Percentiles rank a stretch among this genome's conserved stretches.
Evolutionary conservation across 768 basidiomycete genomes (phyloP).

Genomic region (Panaeolus papilionaceus): DNA sequence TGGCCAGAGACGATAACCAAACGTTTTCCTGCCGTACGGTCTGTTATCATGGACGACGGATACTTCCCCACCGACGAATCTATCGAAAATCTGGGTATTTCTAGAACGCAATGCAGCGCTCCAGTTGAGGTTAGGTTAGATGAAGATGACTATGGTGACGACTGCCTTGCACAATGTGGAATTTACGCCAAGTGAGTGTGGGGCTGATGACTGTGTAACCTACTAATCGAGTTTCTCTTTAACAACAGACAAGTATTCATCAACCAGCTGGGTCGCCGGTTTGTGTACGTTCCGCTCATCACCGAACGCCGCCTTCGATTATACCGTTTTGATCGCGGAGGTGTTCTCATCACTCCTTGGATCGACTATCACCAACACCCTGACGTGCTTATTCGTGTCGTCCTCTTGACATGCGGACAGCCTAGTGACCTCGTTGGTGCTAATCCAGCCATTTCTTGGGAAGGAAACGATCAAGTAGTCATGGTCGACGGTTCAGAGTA

Average conservation of each 20-base stretch:
- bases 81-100: neutral
- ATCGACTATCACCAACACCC: neutral
- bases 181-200: neutral
- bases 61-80: neutral
- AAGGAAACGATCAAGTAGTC: neutral
- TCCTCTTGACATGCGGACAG: neutral
- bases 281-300: constrained; percentile 4
- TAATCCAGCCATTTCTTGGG: neutral
- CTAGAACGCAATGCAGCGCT: neutral
- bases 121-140: neutral
- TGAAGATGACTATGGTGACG: neutral
- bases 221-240: neutral
- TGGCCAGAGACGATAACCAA: neutral
- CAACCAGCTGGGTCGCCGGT: neutral
- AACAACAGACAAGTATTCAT: neutral
- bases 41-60: neutral
- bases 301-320: neutral
- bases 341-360: neutral
- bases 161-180: neutral
- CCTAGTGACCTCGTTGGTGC: neutral
- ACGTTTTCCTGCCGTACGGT: neutral
- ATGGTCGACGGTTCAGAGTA: neutral
- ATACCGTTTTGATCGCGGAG: constrained; percentile 1
- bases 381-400: neutral
- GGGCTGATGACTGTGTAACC: neutral